Conservation (phyloP, 1,139 yeast species). For the Kodamaea anthophila region DNA sequence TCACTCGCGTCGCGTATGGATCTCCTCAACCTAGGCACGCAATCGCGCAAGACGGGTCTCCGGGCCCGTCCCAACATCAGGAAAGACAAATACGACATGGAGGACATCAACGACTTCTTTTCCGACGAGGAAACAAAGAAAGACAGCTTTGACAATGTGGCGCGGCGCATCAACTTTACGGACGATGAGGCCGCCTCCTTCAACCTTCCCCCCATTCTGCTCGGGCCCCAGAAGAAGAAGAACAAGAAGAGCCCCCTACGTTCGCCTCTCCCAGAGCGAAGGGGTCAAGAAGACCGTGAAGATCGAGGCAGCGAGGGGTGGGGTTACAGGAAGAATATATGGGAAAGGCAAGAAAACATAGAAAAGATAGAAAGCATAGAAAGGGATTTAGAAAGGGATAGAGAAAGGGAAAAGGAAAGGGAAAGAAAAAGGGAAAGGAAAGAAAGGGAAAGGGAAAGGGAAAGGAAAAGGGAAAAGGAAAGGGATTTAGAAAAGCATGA, state of each 20-base stretch:
- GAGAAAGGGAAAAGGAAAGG: not conserved
- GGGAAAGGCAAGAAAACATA: not conserved
- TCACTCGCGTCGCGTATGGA: too few relatives aligned
- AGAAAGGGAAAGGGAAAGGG: too few relatives aligned
- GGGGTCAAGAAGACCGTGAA: conserved; percentile 6
- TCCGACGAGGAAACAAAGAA: conserved; percentile 32
- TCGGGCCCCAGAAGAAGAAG: conserved; percentile 14
- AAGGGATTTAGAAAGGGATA: not conserved
- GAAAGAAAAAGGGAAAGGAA: not conserved
- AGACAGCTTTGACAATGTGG: conserved; percentile 20
- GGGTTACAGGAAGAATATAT: not conserved
- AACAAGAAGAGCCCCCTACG: conserved; percentile 29
- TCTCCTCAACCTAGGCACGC: conserved; percentile 46
- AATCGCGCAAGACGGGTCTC: conserved; percentile 58
- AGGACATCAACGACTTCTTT: conserved; percentile 73
- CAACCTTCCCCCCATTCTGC: conserved; percentile 23
- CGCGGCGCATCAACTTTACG: conserved; percentile 34
- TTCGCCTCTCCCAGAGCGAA: conserved; percentile 26
- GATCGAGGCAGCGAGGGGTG: not conserved
- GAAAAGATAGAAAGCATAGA: not conserved
- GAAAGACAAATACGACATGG: conserved; percentile 70
- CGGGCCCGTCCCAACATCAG: conserved; percentile 44
- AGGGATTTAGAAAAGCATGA: not conserved
- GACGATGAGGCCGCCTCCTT: conserved; percentile 30
- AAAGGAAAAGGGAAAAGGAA: too few relatives aligned